Conservation (phyloP, 371 early-diverging fungal genomes). For the Zancudomyces culisetae region DNA sequence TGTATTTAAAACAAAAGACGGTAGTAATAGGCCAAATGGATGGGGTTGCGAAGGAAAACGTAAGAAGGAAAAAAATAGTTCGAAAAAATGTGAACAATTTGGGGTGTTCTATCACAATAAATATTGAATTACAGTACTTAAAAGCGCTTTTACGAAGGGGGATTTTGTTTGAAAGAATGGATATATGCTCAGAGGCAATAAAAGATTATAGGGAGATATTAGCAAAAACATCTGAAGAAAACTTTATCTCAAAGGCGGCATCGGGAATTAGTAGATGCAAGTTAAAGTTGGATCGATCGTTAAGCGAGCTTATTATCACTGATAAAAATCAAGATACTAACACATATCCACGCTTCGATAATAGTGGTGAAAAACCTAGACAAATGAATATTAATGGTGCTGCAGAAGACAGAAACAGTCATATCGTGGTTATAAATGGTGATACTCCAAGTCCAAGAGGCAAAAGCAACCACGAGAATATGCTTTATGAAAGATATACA, state of each 20-base stretch:
- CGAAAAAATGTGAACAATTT: not conserved
- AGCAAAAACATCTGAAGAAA: not conserved
- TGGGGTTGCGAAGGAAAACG: not conserved
- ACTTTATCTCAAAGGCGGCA: not conserved
- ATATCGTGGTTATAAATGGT: too few relatives aligned
- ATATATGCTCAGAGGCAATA: not conserved
- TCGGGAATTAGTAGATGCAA: not conserved
- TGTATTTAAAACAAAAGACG: not conserved
- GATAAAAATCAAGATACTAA: too few relatives aligned
- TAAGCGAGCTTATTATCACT: too few relatives aligned
- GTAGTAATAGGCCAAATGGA: not conserved
- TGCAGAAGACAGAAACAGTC: too few relatives aligned
- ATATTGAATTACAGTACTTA: not conserved
- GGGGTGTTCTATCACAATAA: not conserved
- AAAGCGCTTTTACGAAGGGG: not conserved
- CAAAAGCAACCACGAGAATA: too few relatives aligned
- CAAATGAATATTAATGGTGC: too few relatives aligned
- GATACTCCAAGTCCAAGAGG: too few relatives aligned
- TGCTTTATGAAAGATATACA: too few relatives aligned
- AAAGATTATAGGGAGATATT: not conserved
- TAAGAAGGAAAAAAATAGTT: not conserved
- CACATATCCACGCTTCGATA: too few relatives aligned
- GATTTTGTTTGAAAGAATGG: not conserved
- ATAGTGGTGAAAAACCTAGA: too few relatives aligned
- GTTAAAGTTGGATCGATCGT: not conserved